Evolutionary conservation across 2,329 filamentous ascomycete genomes (phyloP).

Genomic region (Teratosphaeria nubilosa): DNA sequence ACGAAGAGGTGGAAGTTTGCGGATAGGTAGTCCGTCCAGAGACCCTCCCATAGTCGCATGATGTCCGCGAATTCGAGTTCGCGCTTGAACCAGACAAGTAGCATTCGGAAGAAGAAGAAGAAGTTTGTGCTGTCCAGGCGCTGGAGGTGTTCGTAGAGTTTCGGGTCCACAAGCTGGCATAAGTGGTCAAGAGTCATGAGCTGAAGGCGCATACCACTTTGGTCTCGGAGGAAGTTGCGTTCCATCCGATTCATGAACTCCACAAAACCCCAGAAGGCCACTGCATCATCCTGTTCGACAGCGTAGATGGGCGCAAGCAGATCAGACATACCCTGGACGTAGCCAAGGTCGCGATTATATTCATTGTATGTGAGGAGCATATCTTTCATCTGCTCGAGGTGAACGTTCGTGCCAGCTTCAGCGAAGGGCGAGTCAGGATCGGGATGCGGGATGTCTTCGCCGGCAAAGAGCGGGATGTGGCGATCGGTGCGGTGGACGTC

Average conservation of each 20-base stretch:
- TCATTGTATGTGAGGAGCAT: conserved; percentile 98
- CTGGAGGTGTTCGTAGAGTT: conserved; percentile 82
- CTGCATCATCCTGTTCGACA: conserved; percentile 90
- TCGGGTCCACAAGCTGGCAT: conserved; percentile 92
- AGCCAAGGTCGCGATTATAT: conserved; percentile 89
- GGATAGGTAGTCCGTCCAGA: conserved; percentile 88
- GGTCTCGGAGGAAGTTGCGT: conserved; percentile 88
- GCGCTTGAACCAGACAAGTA: conserved; percentile 97
- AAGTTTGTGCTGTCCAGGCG: conserved; percentile 94
- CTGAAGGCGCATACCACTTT: conserved; percentile 91
- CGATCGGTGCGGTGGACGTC: conserved; percentile 97
- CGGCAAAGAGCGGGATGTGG: conserved; percentile 86
- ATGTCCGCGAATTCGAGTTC: conserved; percentile 89
- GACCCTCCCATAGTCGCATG: conserved; percentile 75
- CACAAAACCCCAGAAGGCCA: conserved; percentile 95
- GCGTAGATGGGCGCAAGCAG: conserved; percentile 92
- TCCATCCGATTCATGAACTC: conserved; percentile 98
- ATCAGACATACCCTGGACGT: conserved; percentile 98
- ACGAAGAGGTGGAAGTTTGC: conserved; percentile 92
- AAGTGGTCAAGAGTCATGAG: conserved; percentile 86
- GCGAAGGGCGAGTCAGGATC: conserved; percentile 94
- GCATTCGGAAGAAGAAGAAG: conserved; percentile 99
- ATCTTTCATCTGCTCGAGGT: conserved; percentile 97
- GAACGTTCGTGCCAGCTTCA: conserved; percentile 86
- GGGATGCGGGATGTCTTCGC: conserved; percentile 92